Conservation (phyloP, 2,329 filamentous ascomycete species). For the Sporothrix sp. region DNA sequence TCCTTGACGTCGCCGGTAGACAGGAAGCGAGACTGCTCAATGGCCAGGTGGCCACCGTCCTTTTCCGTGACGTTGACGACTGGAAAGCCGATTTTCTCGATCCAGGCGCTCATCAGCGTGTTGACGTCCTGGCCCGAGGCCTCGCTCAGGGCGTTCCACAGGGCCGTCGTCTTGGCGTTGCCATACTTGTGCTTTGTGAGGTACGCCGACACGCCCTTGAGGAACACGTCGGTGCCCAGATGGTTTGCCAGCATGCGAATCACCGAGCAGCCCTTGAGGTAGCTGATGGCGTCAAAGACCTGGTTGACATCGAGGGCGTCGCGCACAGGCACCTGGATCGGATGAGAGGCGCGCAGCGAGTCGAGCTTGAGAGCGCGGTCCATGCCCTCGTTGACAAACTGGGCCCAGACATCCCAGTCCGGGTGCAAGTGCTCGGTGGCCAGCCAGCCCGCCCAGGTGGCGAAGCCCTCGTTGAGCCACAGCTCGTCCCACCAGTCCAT, state of each 20-base stretch:
- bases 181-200: conserved; percentile 80
- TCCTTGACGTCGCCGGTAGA: conserved; percentile 83
- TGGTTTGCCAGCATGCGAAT: conserved; percentile 94
- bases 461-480: conserved; percentile 96
- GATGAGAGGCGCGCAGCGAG: conserved; percentile 81
- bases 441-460: conserved; percentile 96
- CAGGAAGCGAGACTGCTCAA: conserved; percentile 83
- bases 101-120: conserved; percentile 87
- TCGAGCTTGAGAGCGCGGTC: conserved; percentile 87
- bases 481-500: conserved; percentile 99
- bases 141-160: conserved; percentile 82
- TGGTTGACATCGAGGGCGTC: conserved; percentile 95
- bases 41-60: conserved; percentile 66
- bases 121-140: conserved; percentile 82
- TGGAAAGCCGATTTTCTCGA: conserved; percentile 89
- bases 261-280: conserved; percentile 90
- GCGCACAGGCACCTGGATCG: conserved; percentile 89
- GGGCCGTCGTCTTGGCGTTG: conserved; percentile 81
- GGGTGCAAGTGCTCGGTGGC: conserved; percentile 86
- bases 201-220: conserved; percentile 83
- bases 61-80: conserved; percentile 72
- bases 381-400: conserved; percentile 92
- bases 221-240: conserved; percentile 77
- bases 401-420: conserved; percentile 95
- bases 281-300: conserved; percentile 95